Evolutionary conservation across 495 filamentous ascomycete genomes (phyloP).

Genomic region (Penicillium paradoxum): DNA sequence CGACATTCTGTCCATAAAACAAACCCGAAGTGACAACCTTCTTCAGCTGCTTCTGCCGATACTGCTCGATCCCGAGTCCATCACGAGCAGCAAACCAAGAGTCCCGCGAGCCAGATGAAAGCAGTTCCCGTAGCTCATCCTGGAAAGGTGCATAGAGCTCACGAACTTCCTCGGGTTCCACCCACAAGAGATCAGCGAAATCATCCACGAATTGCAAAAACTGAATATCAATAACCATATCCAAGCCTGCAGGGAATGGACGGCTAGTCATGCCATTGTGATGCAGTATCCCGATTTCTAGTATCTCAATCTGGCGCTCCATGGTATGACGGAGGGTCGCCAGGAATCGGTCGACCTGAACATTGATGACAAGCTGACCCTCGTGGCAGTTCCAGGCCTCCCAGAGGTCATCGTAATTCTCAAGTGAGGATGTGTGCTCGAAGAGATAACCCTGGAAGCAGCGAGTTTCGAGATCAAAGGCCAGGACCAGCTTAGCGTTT

Average conservation of each 20-base stretch:
- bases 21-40: slow-evolving; percentile 1
- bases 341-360: slow-evolving; percentile 11
- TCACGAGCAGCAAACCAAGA: slow-evolving; percentile 28
- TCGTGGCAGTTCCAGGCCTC: slow-evolving; percentile 30
- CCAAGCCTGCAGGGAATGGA: slow-evolving; percentile 25
- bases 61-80: slow-evolving; percentile 12
- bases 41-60: slow-evolving; percentile 4
- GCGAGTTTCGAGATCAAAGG: slow-evolving; percentile 22
- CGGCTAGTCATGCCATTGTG: slow-evolving; percentile 8
- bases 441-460: slow-evolving; percentile 30
- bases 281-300: slow-evolving; percentile 11
- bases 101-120: slow-evolving; percentile 27
- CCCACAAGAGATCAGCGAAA: slow-evolving; percentile 25
- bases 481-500: slow-evolving; percentile 25
- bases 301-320: neutral
- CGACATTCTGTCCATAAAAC: neutral
- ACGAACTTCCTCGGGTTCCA: slow-evolving; percentile 7
- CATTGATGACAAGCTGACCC: slow-evolving; percentile 16
- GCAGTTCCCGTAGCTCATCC: slow-evolving; percentile 23
- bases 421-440: slow-evolving; percentile 18
- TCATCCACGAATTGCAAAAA: slow-evolving; percentile 35
- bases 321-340: slow-evolving; percentile 9
- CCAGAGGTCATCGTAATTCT: slow-evolving; percentile 21
- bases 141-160: slow-evolving; percentile 12
- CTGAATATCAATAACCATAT: slow-evolving; percentile 32